Base-by-base conservation (phyloP, 2,329 filamentous ascomycete genomes). In the Colletotrichum graminicola region DNA sequence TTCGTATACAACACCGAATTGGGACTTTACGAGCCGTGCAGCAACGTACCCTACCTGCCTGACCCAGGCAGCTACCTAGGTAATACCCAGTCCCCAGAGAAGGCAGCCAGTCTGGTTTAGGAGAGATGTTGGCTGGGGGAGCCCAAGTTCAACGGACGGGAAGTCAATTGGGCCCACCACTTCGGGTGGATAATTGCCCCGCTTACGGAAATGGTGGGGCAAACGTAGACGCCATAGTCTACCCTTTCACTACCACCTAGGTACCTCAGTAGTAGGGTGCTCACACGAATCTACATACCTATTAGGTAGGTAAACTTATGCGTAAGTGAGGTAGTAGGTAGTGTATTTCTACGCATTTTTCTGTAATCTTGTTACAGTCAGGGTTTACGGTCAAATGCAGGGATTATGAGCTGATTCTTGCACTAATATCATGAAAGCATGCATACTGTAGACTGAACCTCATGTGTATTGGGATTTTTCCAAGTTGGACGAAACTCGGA, bases 131-230 rank as follows among this genome's bases (percentile, higher is more conserved):
- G 52, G 34, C 54, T 36, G 16, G 55, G 47, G 62, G 62, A 26
- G 26, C 23, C 52, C 26, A 62, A 45, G n/a, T 54, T 23, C 26
- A 45, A 52, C 63, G 51, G 51, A 61, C 56, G 39, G 67, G 60
- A 69, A 59, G 60, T 64, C 69, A 72, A 59, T n/a, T 39, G 21
- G 60, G 12, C 55, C 69, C 66, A 66, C 69, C 66, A 66, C 56
- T 52, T 43, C 67, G 55, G 67, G 56, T 70, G 56, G 67, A 69
- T 51, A 55, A 55, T 61, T 60, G 60, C 26, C 59, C 69, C 65
- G 69, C 49, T 34, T 43, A 43, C n/a, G 11, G 65, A 59, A 49
- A 63, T 60, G 59, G 29, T 49, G 29, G 16, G 32, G 29, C 59
- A 41, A 49, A 23, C 12, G 56, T 49, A 62, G 63, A 41, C 26